phyloP scores from a whole-genome alignment of 805 yeast species.

The Saccharomyces cerevisiae region DNA sequence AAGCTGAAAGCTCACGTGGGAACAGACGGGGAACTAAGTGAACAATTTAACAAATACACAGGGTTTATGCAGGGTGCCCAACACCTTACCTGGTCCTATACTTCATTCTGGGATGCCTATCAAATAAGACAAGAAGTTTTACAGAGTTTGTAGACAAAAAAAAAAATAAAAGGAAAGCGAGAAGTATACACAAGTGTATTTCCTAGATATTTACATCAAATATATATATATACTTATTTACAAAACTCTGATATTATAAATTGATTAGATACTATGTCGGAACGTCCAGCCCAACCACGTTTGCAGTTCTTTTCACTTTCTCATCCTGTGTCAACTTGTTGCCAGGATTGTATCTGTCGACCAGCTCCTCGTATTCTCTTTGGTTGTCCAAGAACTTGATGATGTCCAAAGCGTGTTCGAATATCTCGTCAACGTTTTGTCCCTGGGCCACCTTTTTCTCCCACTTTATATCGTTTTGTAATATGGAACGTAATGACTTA shows the following conservation, averaged over 20 bases:
- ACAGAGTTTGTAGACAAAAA: background rate
- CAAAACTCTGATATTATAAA: background rate
- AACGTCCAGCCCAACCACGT: constrained; percentile 75
- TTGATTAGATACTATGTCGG: constrained; percentile 29
- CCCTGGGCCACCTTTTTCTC: background rate
- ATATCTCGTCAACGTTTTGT: background rate
- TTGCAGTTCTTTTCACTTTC: constrained; percentile 70
- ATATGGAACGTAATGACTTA: background rate
- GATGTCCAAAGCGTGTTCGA: constrained; percentile 46
- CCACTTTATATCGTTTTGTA: background rate
- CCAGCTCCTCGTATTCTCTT: constrained; percentile 64
- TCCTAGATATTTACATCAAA: background rate
- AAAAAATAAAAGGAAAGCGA: background rate
- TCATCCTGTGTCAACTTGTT: constrained; percentile 69
- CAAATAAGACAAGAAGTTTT: constrained; percentile 42
- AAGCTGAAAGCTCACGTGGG: constrained; percentile 53
- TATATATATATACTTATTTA: background rate
- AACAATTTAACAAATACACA: constrained; percentile 72
- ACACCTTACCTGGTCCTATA: constrained; percentile 86
- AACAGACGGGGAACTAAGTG: constrained; percentile 66
- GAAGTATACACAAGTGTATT: too few relatives aligned
- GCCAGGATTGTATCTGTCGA: constrained; percentile 85
- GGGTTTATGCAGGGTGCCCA: constrained; percentile 87
- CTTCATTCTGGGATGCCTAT: constrained; percentile 62
- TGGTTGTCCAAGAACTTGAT: constrained; percentile 60